Evolutionary conservation across 2,329 filamentous ascomycete species (phyloP).

Genomic region (Aschersonia sp.): DNA sequence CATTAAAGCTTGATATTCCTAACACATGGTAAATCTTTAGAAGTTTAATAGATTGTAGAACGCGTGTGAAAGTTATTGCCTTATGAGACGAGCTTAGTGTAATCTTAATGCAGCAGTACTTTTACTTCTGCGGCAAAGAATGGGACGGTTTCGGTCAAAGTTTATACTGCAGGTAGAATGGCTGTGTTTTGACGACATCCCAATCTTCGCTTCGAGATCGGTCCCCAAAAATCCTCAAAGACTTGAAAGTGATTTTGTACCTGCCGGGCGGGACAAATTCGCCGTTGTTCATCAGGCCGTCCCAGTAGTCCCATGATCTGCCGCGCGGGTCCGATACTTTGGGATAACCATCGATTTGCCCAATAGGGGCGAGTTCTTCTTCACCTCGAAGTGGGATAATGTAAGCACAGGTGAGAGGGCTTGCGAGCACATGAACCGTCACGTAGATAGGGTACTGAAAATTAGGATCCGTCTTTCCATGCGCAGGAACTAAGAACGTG

Average conservation of each 20-base stretch:
- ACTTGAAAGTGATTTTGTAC: constrained; percentile 32
- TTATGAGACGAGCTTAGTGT: background rate
- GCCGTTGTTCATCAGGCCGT: constrained; percentile 28
- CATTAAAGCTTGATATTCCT: no score
- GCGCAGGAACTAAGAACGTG: constrained; percentile 24
- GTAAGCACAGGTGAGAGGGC: constrained; percentile 23
- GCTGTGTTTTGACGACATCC: constrained; percentile 23
- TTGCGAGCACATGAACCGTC: background rate
- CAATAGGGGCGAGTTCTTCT: constrained; percentile 16
- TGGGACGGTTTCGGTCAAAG: background rate
- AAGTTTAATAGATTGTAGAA: no score
- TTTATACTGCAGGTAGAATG: constrained; percentile 28
- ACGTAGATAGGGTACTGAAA: background rate
- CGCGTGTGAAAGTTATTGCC: background rate
- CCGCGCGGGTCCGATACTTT: constrained; percentile 13
- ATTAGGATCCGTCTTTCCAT: constrained; percentile 21
- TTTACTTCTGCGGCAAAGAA: background rate
- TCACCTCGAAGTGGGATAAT: constrained; percentile 19
- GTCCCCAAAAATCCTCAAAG: constrained; percentile 34
- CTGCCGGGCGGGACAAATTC: constrained; percentile 27
- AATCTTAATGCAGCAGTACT: background rate
- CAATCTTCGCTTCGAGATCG: constrained; percentile 25
- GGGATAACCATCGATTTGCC: constrained; percentile 25
- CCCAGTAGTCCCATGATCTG: constrained; percentile 17
- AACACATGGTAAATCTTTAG: no score